Percentiles rank a stretch among this genome's conserved stretches.
Evolutionary conservation across 2,329 filamentous ascomycete genomes (phyloP).

Genomic region (Penicillium sp.): DNA sequence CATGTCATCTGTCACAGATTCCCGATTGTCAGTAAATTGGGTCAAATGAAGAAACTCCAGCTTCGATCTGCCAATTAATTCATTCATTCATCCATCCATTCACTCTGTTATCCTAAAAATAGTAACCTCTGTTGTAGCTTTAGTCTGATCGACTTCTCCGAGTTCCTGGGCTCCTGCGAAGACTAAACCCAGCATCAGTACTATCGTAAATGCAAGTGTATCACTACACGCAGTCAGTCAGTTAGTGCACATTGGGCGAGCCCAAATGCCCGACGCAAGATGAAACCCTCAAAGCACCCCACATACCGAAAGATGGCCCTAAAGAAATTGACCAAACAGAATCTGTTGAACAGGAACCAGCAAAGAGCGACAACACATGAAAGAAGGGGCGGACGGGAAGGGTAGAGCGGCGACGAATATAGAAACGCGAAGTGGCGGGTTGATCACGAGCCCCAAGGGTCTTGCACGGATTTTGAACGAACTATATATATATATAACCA

Average conservation of each 20-base stretch:
- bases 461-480: neutral
- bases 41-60: too few species aligned
- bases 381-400: neutral
- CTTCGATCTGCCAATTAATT: too few species aligned
- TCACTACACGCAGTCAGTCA: neutral
- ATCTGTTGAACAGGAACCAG: neutral
- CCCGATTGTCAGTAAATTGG: too few species aligned
- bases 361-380: neutral
- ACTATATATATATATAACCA: neutral
- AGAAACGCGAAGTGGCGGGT: conserved; percentile 11
- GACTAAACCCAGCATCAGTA: neutral
- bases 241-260: neutral
- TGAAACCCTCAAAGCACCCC: neutral
- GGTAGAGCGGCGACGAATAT: conserved; percentile 7
- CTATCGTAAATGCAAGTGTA: neutral
- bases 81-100: neutral
- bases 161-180: neutral
- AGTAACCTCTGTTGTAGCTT: neutral
- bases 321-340: neutral
- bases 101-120: neutral
- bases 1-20: too few species aligned
- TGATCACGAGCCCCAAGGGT: conserved; percentile 8
- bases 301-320: neutral
- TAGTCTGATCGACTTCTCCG: neutral
- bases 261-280: neutral